phyloP scores from a whole-genome alignment of 257 asterid genomes.

The Vinca minor region DNA sequence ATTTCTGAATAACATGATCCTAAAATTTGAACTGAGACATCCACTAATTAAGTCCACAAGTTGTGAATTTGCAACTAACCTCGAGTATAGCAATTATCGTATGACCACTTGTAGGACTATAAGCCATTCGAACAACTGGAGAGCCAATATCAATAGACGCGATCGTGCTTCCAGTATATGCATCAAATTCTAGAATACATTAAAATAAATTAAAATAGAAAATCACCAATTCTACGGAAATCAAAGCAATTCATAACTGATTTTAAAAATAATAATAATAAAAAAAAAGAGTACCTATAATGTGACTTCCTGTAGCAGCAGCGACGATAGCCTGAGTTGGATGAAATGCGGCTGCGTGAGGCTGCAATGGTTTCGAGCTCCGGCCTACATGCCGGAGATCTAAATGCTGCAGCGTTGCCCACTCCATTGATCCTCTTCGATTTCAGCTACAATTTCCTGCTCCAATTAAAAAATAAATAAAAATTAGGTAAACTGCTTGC shows the following conservation, averaged over 20 bases:
- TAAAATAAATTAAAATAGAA: not conserved
- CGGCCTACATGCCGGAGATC: conserved; percentile 96
- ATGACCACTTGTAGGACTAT: conserved; percentile 77
- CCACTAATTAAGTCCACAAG: not conserved
- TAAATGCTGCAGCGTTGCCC: conserved; percentile 94
- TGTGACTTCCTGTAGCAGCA: conserved; percentile 69
- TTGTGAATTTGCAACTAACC: conserved; percentile 37
- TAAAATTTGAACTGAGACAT: not conserved
- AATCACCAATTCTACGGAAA: not conserved
- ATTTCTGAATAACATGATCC: not conserved
- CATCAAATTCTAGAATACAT: conserved; percentile 68
- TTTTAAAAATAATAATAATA: not conserved
- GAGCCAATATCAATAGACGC: conserved; percentile 91
- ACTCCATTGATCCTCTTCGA: conserved; percentile 50
- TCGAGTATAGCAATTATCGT: conserved; percentile 83
- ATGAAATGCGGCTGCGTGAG: conserved; percentile 95
- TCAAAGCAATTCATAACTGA: conserved; percentile 4
- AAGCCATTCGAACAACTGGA: conserved; percentile 97
- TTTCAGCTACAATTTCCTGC: not conserved
- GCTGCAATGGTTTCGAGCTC: conserved; percentile 87
- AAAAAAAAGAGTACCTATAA: conserved; percentile 41
- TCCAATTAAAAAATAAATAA: not conserved
- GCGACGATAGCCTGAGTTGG: conserved; percentile 77
- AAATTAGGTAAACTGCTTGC: not conserved
- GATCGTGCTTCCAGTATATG: conserved; percentile 88